Evolutionary conservation across 2,329 filamentous ascomycete genomes (phyloP).

Genomic region (Aspergillus quadrilineatus): DNA sequence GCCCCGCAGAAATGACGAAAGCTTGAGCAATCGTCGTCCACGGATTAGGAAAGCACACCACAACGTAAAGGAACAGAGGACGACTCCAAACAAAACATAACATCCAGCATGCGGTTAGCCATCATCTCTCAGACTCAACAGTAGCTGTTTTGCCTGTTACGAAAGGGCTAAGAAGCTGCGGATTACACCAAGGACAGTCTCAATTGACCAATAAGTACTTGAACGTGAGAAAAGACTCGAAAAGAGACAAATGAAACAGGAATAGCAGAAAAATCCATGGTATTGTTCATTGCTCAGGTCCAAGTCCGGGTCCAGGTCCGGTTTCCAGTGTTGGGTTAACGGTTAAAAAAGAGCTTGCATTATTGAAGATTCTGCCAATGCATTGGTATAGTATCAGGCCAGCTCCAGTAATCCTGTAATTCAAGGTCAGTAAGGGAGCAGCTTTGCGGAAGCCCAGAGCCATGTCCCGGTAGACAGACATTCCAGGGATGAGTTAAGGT

Average conservation of each 20-base stretch:
- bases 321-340: conserved; percentile 3
- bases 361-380: background rate
- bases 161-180: conserved; percentile 21
- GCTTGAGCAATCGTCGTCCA: conserved; percentile 5
- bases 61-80: conserved; percentile 4
- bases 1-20: conserved; percentile 25
- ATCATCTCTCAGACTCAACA: conserved; percentile 17
- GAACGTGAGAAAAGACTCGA: conserved; percentile 18
- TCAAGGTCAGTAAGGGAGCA: conserved; percentile 6
- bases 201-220: conserved; percentile 35
- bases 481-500: conserved; percentile 2
- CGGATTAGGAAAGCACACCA: conserved; percentile 5
- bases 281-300: conserved; percentile 12
- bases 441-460: background rate
- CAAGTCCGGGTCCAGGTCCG: conserved; percentile 4
- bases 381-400: conserved; percentile 9
- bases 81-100: conserved; percentile 4
- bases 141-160: conserved; percentile 17
- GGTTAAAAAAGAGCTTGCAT: conserved; percentile 11
- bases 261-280: conserved; percentile 10
- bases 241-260: conserved; percentile 9
- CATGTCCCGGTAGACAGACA: background rate
- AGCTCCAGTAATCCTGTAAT: conserved; percentile 6
- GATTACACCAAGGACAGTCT: conserved; percentile 27
- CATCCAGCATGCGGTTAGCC: conserved; percentile 15